These are phyloP conservation scores for Eimeria necatrix DNA, from an alignment of 169 alveolate species.

Conservation along the genomic window DNA sequence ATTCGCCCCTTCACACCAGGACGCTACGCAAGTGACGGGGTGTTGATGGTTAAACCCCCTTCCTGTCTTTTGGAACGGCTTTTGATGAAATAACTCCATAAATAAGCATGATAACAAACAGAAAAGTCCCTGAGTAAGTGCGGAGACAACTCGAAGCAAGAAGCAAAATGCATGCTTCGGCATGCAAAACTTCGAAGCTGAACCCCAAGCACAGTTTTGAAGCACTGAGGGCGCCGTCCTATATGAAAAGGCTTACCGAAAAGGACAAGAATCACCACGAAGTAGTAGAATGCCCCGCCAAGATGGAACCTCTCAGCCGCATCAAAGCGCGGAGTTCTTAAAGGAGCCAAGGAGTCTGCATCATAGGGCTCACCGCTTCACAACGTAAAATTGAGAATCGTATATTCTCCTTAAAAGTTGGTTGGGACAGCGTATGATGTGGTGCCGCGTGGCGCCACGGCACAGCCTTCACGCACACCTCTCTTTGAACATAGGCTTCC, in stretches of 20 bases:
- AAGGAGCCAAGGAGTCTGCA: slow-evolving; percentile 69
- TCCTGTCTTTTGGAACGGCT: not conserved
- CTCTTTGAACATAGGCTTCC: no score
- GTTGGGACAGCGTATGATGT: no score
- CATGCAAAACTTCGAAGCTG: not conserved
- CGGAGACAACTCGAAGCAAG: not conserved
- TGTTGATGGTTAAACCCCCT: not conserved
- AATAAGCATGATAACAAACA: not conserved
- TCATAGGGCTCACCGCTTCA: not conserved
- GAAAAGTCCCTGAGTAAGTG: not conserved
- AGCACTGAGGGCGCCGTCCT: not conserved
- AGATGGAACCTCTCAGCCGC: slow-evolving; percentile 1
- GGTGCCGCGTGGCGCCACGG: no score
- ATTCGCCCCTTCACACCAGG: no score
- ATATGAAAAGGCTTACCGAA: not conserved
- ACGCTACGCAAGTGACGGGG: no score
- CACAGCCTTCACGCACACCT: no score
- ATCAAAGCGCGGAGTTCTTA: slow-evolving; percentile 45
- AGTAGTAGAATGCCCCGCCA: slow-evolving; percentile 51
- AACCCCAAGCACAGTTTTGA: not conserved
- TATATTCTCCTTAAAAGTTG: no score
- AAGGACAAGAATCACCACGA: slow-evolving; percentile 22
- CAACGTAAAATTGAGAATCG: no score
- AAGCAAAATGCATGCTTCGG: not conserved
- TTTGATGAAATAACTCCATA: not conserved